Evolutionary conservation across 805 yeast genomes (phyloP).

Genomic region (Cyberlindnera subsufficiens): DNA sequence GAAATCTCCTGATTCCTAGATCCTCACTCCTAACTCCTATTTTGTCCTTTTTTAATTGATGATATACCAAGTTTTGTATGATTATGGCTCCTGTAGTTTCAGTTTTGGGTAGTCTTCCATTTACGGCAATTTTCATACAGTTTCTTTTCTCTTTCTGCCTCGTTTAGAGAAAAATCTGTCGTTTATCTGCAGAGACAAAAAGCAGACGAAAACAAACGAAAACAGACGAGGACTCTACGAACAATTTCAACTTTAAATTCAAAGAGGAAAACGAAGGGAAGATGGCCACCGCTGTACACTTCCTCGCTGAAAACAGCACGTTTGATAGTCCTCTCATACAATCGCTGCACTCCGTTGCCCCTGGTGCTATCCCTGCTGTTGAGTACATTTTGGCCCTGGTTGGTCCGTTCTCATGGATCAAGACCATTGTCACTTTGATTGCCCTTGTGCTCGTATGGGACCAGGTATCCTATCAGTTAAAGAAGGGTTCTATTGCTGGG

Average conservation of each 20-base stretch:
- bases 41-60: no score
- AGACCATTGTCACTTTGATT: constrained; percentile 40
- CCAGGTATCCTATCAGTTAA: constrained; percentile 69
- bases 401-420: constrained; percentile 43
- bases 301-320: constrained; percentile 13
- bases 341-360: constrained; percentile 8
- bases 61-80: no score
- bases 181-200: not conserved
- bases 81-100: no score
- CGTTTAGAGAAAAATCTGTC: no score
- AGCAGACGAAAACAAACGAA: not conserved
- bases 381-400: constrained; percentile 4
- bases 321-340: constrained; percentile 9
- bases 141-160: no score
- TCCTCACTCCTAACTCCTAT: no score
- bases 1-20: no score
- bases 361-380: not conserved
- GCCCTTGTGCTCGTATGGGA: constrained; percentile 55
- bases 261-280: not conserved
- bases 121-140: no score
- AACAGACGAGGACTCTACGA: no score
- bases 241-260: no score
- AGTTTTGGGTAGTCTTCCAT: no score
- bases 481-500: constrained; percentile 88
- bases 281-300: constrained; percentile 21